phyloP scores from a whole-genome alignment of 225 moss, liverwort and hornwort genomes.

The Lunularia cruciata region DNA sequence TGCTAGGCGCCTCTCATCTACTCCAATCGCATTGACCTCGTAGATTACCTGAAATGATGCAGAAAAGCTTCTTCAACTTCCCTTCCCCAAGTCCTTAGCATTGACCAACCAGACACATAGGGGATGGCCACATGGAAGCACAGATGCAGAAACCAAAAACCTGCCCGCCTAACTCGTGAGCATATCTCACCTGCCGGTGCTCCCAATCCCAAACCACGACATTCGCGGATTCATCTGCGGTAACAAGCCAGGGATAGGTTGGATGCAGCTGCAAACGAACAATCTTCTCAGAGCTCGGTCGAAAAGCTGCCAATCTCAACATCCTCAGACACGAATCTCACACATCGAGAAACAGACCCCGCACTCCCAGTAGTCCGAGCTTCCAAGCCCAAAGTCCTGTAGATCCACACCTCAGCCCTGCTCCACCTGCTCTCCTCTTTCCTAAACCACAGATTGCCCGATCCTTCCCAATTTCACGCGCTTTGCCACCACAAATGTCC shows the following conservation, averaged over 20 bases:
- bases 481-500: not conserved
- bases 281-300: slow-evolving; percentile 92
- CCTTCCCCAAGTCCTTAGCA: no score
- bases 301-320: slow-evolving; percentile 96
- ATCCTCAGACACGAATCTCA: slow-evolving; percentile 43
- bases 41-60: slow-evolving; percentile 69
- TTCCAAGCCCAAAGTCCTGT: not conserved
- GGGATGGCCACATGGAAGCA: not conserved
- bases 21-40: slow-evolving; percentile 94
- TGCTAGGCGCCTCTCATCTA: slow-evolving; percentile 94
- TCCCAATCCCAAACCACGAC: slow-evolving; percentile 99
- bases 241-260: slow-evolving; percentile 93
- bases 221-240: slow-evolving; percentile 88
- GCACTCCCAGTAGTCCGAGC: not conserved
- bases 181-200: slow-evolving; percentile 81
- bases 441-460: not conserved
- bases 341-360: slow-evolving; percentile 15
- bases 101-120: no score
- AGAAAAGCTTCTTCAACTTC: not conserved
- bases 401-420: not conserved
- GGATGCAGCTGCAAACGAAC: slow-evolving; percentile 94
- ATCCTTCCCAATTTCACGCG: not conserved
- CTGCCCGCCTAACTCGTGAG: not conserved
- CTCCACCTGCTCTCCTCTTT: not conserved
- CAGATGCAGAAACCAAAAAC: not conserved